Evolutionary conservation across 768 basidiomycete species (phyloP).

Genomic region (Fibroporia radiculosa): DNA sequence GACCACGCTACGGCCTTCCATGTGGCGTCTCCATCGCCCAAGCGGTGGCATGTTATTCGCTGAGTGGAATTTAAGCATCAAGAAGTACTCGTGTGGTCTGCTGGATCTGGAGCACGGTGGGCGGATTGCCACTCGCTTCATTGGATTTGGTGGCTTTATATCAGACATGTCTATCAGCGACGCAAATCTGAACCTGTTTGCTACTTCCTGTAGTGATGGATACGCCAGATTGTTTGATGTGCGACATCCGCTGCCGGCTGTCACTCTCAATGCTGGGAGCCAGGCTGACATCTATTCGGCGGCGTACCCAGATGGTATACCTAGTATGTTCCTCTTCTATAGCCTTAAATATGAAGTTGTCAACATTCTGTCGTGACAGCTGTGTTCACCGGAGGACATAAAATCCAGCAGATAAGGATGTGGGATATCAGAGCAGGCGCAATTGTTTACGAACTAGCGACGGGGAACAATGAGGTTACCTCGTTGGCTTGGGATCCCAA

Average conservation of each 20-base stretch:
- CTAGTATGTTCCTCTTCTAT: constrained; percentile 18
- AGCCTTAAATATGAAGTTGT: background rate
- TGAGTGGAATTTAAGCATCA: background rate
- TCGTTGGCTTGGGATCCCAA: constrained; percentile 25
- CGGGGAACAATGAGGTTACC: constrained; percentile 34
- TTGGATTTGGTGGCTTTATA: constrained; percentile 32
- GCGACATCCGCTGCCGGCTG: constrained; percentile 27
- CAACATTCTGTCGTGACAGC: constrained; percentile 11
- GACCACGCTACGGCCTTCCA: background rate
- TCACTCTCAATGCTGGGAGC: constrained; percentile 23
- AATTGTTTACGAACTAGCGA: constrained; percentile 33
- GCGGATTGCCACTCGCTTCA: constrained; percentile 22
- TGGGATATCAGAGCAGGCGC: constrained; percentile 32
- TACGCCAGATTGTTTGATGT: constrained; percentile 31
- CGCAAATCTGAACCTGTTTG: constrained; percentile 28
- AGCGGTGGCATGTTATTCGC: constrained; percentile 19
- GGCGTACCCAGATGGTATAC: constrained; percentile 30
- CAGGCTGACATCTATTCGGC: constrained; percentile 16
- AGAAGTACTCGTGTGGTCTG: constrained; percentile 9
- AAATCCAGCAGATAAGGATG: constrained; percentile 26
- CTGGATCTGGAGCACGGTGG: constrained; percentile 30
- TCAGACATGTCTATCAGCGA: constrained; percentile 26
- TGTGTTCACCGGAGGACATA: constrained; percentile 23
- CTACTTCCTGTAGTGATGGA: constrained; percentile 29
- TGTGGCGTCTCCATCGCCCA: constrained; percentile 22